Evolutionary conservation across 2,329 filamentous ascomycete species (phyloP).

Genomic region (Diaporthe nobilis): DNA sequence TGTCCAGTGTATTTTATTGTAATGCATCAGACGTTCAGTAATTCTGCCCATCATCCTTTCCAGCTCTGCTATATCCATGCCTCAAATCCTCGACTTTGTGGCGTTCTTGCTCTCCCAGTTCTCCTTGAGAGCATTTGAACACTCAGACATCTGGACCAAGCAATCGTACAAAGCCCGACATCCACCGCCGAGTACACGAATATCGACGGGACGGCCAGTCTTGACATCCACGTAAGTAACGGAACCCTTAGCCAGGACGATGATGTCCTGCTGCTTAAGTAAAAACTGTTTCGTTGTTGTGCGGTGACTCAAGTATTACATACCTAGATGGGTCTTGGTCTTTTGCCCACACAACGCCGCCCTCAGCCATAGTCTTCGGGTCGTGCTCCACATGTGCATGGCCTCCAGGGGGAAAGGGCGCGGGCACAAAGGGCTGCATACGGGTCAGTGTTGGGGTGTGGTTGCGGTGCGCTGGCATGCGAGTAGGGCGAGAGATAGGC

Average conservation of each 20-base stretch:
- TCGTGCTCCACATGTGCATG: slow-evolving; percentile 40
- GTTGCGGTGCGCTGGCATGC: slow-evolving; percentile 40
- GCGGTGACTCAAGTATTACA: slow-evolving; percentile 45
- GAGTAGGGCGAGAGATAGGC: slow-evolving; percentile 43
- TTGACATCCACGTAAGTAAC: slow-evolving; percentile 44
- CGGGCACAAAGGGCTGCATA: slow-evolving; percentile 42
- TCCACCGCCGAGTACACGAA: slow-evolving; percentile 43
- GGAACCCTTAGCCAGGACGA: slow-evolving; percentile 44
- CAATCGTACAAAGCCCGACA: slow-evolving; percentile 42
- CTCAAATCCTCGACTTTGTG: background rate
- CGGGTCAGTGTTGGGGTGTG: slow-evolving; percentile 44
- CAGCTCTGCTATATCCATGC: background rate
- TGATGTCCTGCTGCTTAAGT: slow-evolving; percentile 45
- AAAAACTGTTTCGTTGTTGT: slow-evolving; percentile 43
- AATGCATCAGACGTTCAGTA: too few relatives aligned
- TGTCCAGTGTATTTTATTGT: too few relatives aligned
- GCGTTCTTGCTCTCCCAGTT: background rate
- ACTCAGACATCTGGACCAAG: slow-evolving; percentile 35
- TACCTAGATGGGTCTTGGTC: slow-evolving; percentile 48
- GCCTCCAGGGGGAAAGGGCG: slow-evolving; percentile 43
- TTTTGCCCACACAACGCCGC: slow-evolving; percentile 47
- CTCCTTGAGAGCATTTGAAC: background rate
- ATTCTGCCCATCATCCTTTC: too few relatives aligned
- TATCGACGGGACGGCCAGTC: slow-evolving; percentile 44
- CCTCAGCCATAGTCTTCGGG: slow-evolving; percentile 40